Conservation (phyloP, 2,329 filamentous ascomycete genomes). For the Cercospora brassicicola region DNA sequence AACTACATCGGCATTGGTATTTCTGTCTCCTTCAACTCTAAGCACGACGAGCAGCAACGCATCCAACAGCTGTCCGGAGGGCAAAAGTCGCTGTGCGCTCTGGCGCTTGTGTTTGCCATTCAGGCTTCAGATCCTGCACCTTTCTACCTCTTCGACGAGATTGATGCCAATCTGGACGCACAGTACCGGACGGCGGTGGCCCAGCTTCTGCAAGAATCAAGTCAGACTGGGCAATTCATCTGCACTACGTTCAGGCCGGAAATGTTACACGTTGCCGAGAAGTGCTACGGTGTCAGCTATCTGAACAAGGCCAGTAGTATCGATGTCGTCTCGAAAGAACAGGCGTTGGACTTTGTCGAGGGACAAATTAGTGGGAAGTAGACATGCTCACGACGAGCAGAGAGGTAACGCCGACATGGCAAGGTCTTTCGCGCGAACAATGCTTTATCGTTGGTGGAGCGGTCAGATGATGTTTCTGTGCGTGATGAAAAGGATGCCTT, state of each 20-base stretch:
- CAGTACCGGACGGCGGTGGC: slow-evolving; percentile 97
- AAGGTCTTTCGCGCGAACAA: background rate
- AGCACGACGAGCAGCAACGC: slow-evolving; percentile 95
- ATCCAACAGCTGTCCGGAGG: slow-evolving; percentile 97
- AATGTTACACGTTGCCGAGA: slow-evolving; percentile 92
- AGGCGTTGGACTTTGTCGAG: slow-evolving; percentile 91
- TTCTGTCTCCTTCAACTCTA: slow-evolving; percentile 97
- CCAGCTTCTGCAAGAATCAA: slow-evolving; percentile 68
- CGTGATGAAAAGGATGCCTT: background rate
- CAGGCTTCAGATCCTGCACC: slow-evolving; percentile 95
- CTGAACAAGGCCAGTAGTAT: slow-evolving; percentile 90
- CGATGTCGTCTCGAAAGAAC: slow-evolving; percentile 81
- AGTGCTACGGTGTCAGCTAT: slow-evolving; percentile 96
- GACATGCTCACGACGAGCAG: background rate
- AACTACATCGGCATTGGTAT: slow-evolving; percentile 97
- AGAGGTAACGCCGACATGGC: background rate
- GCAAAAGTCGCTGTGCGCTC: slow-evolving; percentile 90
- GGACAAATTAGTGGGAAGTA: slow-evolving; percentile 59
- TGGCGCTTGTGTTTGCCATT: slow-evolving; percentile 98
- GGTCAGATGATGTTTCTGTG: background rate
- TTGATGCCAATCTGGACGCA: slow-evolving; percentile 95
- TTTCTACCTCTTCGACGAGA: slow-evolving; percentile 99
- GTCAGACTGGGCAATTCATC: slow-evolving; percentile 74
- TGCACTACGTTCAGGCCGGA: slow-evolving; percentile 98
- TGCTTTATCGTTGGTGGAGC: background rate